These are phyloP conservation scores for Phytophthora vignae DNA, from an alignment of 352 stramenopile genomes.

Conservation along the genomic window DNA sequence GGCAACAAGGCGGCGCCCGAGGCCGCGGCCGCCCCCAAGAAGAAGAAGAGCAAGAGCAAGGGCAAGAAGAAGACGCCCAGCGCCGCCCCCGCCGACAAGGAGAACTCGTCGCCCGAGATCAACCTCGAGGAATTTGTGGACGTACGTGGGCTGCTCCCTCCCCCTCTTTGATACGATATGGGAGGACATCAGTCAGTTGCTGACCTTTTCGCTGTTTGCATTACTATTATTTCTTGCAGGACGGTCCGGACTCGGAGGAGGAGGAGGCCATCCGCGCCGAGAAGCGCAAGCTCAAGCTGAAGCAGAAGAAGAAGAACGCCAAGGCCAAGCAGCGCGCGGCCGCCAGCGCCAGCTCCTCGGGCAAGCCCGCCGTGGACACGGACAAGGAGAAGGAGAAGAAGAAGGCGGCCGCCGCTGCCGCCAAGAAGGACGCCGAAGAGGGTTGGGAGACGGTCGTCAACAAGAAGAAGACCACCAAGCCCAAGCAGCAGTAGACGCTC, in stretches of 20 bases:
- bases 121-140: slow-evolving; percentile 80
- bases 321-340: slow-evolving; percentile 67
- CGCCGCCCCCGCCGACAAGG: slow-evolving; percentile 32
- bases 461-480: slow-evolving; percentile 65
- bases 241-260: slow-evolving; percentile 85
- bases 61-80: slow-evolving; percentile 57
- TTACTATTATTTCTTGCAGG: slow-evolving; percentile 22
- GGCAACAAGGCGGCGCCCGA: slow-evolving; percentile 43
- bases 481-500: slow-evolving; percentile 66
- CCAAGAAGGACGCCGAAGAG: slow-evolving; percentile 77
- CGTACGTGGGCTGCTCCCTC: slow-evolving; percentile 16
- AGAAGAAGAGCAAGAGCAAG: slow-evolving; percentile 72
- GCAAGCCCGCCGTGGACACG: slow-evolving; percentile 23
- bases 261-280: slow-evolving; percentile 79
- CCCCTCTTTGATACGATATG: not conserved
- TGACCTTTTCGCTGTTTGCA: slow-evolving; percentile 2
- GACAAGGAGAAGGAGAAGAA: slow-evolving; percentile 68
- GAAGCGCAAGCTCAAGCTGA: slow-evolving; percentile 84
- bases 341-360: slow-evolving; percentile 13
- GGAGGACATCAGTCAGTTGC: not conserved
- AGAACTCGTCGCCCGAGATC: slow-evolving; percentile 44
- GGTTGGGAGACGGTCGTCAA: slow-evolving; percentile 84
- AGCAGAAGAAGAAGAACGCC: slow-evolving; percentile 85
- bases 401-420: slow-evolving; percentile 42
- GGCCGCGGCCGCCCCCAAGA: slow-evolving; percentile 37